Conservation (phyloP, 805 yeast species). For the Lachancea thermotolerans region DNA sequence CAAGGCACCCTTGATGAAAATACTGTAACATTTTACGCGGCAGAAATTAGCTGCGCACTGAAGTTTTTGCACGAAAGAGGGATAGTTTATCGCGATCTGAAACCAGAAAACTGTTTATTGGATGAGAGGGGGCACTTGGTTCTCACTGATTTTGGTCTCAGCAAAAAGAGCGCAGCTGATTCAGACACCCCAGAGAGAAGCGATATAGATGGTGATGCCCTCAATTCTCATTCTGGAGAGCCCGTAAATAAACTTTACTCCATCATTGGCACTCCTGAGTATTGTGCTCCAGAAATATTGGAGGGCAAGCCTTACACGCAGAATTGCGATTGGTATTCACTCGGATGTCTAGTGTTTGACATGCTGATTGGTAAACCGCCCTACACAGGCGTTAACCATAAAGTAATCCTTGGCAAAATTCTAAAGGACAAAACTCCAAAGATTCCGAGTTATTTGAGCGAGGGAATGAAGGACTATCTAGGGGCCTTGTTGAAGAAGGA, state of each 20-base stretch:
- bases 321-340: conserved; percentile 86
- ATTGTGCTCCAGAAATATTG: conserved; percentile 81
- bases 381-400: conserved; percentile 75
- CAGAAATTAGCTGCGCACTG: conserved; percentile 74
- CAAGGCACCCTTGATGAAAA: conserved; percentile 47
- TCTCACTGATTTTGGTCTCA: conserved; percentile 79
- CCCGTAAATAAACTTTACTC: conserved; percentile 33
- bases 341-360: conserved; percentile 77
- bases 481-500: conserved; percentile 60
- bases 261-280: conserved; percentile 40
- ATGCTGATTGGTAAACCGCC: conserved; percentile 84
- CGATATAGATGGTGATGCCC: not conserved
- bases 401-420: conserved; percentile 69
- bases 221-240: conserved; percentile 16
- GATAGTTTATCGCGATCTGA: conserved; percentile 78
- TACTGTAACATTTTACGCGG: conserved; percentile 68
- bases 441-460: conserved; percentile 69
- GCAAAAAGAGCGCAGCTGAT: conserved; percentile 34
- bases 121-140: conserved; percentile 75
- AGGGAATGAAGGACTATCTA: conserved; percentile 73
- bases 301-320: conserved; percentile 72
- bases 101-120: conserved; percentile 83
- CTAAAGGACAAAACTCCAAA: conserved; percentile 51
- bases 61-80: conserved; percentile 73
- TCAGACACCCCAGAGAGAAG: not conserved